Evolutionary conservation across 2,329 filamentous ascomycete genomes (phyloP).

Genomic region (Curvularia sp.): DNA sequence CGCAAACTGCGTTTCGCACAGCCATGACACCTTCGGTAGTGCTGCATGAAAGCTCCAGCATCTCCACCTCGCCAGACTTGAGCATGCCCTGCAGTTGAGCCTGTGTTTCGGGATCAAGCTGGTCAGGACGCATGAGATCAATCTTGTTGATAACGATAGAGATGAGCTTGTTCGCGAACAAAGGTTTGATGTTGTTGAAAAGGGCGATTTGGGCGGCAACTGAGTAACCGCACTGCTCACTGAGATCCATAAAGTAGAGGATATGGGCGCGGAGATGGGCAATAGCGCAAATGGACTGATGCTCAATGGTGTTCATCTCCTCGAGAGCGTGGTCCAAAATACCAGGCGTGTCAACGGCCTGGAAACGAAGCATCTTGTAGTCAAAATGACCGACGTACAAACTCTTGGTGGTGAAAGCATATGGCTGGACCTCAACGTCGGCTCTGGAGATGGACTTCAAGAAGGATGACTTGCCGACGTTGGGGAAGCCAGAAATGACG

Average conservation of each 20-base stretch:
- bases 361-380: slow-evolving; percentile 89
- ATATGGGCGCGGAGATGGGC: slow-evolving; percentile 95
- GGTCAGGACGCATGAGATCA: slow-evolving; percentile 85
- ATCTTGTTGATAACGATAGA: slow-evolving; percentile 99
- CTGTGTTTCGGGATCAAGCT: slow-evolving; percentile 80
- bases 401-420: slow-evolving; percentile 97
- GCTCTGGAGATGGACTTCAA: slow-evolving; percentile 89
- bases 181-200: slow-evolving; percentile 90
- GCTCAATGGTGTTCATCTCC: slow-evolving; percentile 99
- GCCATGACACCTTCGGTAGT: slow-evolving; percentile 93
- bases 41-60: slow-evolving; percentile 92
- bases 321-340: slow-evolving; percentile 96
- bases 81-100: slow-evolving; percentile 79
- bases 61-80: slow-evolving; percentile 87
- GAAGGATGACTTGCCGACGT: slow-evolving; percentile 92
- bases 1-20: slow-evolving; percentile 94
- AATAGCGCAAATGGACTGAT: slow-evolving; percentile 98
- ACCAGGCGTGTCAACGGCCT: slow-evolving; percentile 97
- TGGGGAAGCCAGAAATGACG: slow-evolving; percentile 96
- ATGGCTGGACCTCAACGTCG: slow-evolving; percentile 96
- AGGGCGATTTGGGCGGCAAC: slow-evolving; percentile 91
- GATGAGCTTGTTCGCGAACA: slow-evolving; percentile 97
- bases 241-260: slow-evolving; percentile 97
- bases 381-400: slow-evolving; percentile 98
- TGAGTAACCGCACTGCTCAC: slow-evolving; percentile 94